These are phyloP conservation scores for Endocalyx cinctus DNA, from an alignment of 2,329 filamentous ascomycete species.

Conservation along the genomic window DNA sequence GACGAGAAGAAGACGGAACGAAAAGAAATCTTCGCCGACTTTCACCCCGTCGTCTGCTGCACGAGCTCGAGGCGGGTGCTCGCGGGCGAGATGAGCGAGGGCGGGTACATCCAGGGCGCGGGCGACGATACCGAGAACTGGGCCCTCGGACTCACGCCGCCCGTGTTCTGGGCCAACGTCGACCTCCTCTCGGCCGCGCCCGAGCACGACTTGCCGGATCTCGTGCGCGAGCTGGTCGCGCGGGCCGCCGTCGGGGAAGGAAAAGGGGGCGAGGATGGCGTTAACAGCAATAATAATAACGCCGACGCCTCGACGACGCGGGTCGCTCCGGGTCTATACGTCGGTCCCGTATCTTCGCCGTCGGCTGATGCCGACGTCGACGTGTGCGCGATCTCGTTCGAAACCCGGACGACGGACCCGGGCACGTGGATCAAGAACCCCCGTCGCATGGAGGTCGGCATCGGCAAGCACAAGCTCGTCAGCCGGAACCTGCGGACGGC, in stretches of 20 bases:
- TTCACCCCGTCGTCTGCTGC: conserved; percentile 74
- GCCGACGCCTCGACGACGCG: conserved; percentile 13
- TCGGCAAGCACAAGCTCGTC: conserved; percentile 70
- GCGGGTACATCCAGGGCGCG: conserved; percentile 86
- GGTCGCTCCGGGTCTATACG: conserved; percentile 31
- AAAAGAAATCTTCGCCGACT: conserved; percentile 46
- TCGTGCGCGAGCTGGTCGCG: conserved; percentile 44
- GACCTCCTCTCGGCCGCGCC: conserved; percentile 54
- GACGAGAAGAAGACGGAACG: conserved; percentile 5
- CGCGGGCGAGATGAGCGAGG: conserved; percentile 64
- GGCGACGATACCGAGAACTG: conserved; percentile 94
- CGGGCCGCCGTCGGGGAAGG: no score
- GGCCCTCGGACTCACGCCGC: conserved; percentile 74
- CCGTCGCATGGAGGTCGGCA: conserved; percentile 51
- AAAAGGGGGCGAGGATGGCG: conserved; percentile 2
- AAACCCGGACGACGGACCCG: conserved; percentile 37
- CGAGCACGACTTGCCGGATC: conserved; percentile 58
- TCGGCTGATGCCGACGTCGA: conserved; percentile 6
- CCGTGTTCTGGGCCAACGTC: conserved; percentile 72
- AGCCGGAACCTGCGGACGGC: conserved; percentile 76
- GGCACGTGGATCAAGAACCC: conserved; percentile 36
- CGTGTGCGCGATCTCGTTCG: conserved; percentile 39
- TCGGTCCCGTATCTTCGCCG: conserved; percentile 16
- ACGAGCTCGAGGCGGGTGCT: conserved; percentile 72
- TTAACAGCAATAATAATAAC: background rate